phyloP scores from a whole-genome alignment of 345 rosid species.

The Turnera subulata region DNA sequence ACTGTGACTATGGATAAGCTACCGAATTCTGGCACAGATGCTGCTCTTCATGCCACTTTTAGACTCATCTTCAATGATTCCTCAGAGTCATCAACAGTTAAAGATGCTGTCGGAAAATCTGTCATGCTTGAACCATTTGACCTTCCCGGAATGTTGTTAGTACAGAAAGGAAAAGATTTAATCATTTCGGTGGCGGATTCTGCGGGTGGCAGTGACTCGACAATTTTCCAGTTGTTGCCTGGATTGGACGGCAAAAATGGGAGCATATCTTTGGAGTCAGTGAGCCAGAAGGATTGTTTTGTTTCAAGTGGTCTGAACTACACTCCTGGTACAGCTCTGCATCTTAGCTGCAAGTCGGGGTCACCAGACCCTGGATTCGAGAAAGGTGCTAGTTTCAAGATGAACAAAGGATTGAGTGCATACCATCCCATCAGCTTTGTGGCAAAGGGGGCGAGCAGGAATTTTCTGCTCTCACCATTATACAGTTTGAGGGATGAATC shows the following conservation, averaged over 20 bases:
- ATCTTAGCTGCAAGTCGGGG: conserved; percentile 45
- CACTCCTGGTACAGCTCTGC: conserved; percentile 31
- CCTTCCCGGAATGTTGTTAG: conserved; percentile 70
- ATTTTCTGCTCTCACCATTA: conserved; percentile 70
- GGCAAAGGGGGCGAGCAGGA: conserved; percentile 52
- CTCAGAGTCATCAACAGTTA: conserved; percentile 12
- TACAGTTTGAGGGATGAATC: conserved; percentile 72
- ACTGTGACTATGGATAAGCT: conserved; percentile 54
- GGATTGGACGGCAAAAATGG: conserved; percentile 61
- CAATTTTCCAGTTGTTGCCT: conserved; percentile 47
- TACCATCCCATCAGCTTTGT: conserved; percentile 83
- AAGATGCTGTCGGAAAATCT: conserved; percentile 42
- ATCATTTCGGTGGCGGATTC: conserved; percentile 36
- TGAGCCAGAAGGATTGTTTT: conserved; percentile 50
- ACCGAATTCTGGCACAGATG: conserved; percentile 54
- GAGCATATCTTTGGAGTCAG: conserved; percentile 57
- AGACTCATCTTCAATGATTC: conserved; percentile 41
- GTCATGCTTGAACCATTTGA: conserved; percentile 74
- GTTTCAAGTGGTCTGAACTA: conserved; percentile 41
- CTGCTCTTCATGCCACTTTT: conserved; percentile 60
- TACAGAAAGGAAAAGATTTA: conserved; percentile 31
- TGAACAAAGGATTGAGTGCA: conserved; percentile 41
- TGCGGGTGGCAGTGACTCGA: conserved; percentile 20
- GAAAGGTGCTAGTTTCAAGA: conserved; percentile 50
- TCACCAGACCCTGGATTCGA: conserved; percentile 28